Evolutionary conservation across 345 rosid genomes (phyloP).

Genomic region (Gossypium longicalyx): DNA sequence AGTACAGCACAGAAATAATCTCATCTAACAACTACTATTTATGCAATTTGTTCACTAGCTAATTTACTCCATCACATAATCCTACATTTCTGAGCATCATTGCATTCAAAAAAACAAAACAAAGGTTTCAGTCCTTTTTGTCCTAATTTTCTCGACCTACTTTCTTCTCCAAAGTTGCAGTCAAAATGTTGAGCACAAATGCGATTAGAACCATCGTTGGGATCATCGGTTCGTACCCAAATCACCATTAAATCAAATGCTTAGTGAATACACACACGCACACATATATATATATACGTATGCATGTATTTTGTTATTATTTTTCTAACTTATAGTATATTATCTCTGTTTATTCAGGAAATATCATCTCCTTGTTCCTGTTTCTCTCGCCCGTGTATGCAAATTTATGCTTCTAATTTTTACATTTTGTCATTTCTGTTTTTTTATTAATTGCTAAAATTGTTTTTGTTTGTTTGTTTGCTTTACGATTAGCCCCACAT

Average conservation of each 20-base stretch:
- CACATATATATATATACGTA: no score
- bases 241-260: not conserved
- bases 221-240: not conserved
- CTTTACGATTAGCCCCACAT: constrained; percentile 48
- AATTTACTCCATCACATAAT: not conserved
- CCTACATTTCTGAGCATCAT: not conserved
- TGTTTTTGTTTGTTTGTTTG: not conserved
- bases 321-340: not conserved
- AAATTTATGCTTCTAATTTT: not conserved
- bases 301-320: not conserved
- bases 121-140: not conserved
- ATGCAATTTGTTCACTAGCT: not conserved
- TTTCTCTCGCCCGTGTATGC: constrained; percentile 76
- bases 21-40: not conserved
- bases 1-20: not conserved
- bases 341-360: constrained; percentile 39
- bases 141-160: not conserved
- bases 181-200: not conserved
- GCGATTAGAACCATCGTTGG: not conserved
- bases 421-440: not conserved
- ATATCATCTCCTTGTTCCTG: constrained; percentile 58
- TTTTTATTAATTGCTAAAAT: not conserved
- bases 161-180: not conserved
- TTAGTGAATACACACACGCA: no score
- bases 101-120: not conserved